Base-by-base conservation (phyloP, 106 monocot genomes). In the Xerophyta viscosa region DNA sequence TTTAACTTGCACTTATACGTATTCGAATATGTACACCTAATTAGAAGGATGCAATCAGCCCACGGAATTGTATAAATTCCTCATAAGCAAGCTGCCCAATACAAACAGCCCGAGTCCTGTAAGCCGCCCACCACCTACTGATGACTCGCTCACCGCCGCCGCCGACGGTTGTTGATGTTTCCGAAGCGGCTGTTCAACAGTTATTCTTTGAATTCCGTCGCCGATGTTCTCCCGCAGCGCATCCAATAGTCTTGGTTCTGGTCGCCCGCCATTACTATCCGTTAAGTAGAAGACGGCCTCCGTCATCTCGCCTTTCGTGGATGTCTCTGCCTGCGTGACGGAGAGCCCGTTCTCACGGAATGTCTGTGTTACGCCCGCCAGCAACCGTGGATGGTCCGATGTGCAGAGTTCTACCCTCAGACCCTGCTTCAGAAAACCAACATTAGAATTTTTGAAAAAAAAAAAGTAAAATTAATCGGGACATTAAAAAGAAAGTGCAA, bases 271-370 rank as follows among this genome's bases (percentile, higher is more conserved):
- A 17, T 53, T 52, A 1, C 75, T 72, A 29, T 88, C 88, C 2
- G 84, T 81, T 11, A 94, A 80, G 56, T 84, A 81, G 81, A 94
- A 94, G 24, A 72, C 81, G 64, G 88, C 78, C 15, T 19, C 18
- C 2, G 94, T 78, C 70, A 39, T 71, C 24, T 62, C 54, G 12
- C 42, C 81, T 27, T 70, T 65, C 2, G 88, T 94, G 1, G 78
- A 61, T 25, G 81, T 63, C 61, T 88, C 94, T 5, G 94, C 94
- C 41, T 64, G 41, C 1, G 70, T 65, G 8, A 94, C 78, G 1
- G 78, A 81, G 7, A 94, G 62, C 11, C 94, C 84, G 58, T 88
- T 88, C 73, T 94, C 94, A 6, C 94, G 77, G 68, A 94, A 85
- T 3, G 73, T 78, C 14, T 84, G 60, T 0, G 94, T 94, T 14